Evolutionary conservation across 345 rosid species (phyloP).

Genomic region (Moringa oleifera): DNA sequence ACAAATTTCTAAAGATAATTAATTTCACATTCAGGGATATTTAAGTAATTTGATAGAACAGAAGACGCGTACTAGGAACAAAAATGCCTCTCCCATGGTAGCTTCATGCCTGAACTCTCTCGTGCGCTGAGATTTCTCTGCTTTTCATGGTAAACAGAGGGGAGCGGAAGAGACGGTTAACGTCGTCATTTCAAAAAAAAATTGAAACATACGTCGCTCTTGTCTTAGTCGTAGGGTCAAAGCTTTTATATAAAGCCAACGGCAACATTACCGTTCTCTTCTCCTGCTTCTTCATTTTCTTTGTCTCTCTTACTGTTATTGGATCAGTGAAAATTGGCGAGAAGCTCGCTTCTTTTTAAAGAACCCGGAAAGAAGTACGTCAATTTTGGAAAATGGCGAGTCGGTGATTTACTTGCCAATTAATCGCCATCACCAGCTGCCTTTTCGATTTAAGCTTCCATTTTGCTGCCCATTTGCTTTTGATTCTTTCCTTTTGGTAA

Average conservation of each 20-base stretch:
- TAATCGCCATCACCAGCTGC: slow-evolving; percentile 10
- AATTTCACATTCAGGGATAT: no score
- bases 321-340: slow-evolving; percentile 33
- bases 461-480: slow-evolving; percentile 19
- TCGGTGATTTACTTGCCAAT: slow-evolving; percentile 14
- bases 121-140: background rate
- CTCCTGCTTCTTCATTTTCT: background rate
- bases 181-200: background rate
- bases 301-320: slow-evolving; percentile 16
- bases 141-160: background rate
- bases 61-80: no score
- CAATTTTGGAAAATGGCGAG: slow-evolving; percentile 16
- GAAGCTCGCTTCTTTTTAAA: slow-evolving; percentile 15
- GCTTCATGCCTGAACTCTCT: background rate
- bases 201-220: background rate
- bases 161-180: background rate
- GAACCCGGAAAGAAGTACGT: slow-evolving; percentile 11
- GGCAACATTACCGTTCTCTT: slow-evolving; percentile 28
- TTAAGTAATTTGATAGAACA: no score
- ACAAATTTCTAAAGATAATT: no score
- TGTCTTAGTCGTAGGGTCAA: slow-evolving; percentile 26
- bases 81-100: background rate
- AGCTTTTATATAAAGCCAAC: slow-evolving; percentile 38
- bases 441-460: slow-evolving; percentile 14
- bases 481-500: slow-evolving; percentile 41